Evolutionary conservation across 1,139 yeast species (phyloP).

Genomic region (Trichomonascaceae sp.): DNA sequence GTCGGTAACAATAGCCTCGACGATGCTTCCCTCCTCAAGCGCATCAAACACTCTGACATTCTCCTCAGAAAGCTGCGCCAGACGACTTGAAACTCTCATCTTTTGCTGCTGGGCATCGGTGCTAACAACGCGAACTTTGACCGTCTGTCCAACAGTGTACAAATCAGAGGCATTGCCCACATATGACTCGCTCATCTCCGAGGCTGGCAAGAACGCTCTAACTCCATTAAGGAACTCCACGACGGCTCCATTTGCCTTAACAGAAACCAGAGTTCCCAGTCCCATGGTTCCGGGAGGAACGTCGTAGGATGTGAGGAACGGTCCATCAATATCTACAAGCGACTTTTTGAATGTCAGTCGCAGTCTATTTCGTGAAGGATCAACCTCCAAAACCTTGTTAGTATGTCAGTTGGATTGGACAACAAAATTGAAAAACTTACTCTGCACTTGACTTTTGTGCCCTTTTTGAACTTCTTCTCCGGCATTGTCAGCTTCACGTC

Average conservation of each 20-base stretch:
- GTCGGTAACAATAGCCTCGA: conserved; percentile 53
- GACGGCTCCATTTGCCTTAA: conserved; percentile 67
- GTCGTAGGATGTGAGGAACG: conserved; percentile 40
- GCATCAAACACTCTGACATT: conserved; percentile 30
- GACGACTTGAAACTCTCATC: conserved; percentile 61
- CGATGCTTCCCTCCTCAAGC: conserved; percentile 50
- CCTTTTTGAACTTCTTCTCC: conserved; percentile 80
- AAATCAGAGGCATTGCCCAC: conserved; percentile 68
- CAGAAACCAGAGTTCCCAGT: conserved; percentile 60
- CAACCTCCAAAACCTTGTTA: conserved; percentile 26
- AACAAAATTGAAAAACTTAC: conserved; percentile 16
- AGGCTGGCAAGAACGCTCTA: conserved; percentile 69
- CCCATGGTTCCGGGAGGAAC: conserved; percentile 50
- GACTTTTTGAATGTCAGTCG: conserved; percentile 72
- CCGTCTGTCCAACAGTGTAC: conserved; percentile 74
- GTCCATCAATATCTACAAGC: conserved; percentile 54
- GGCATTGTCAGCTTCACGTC: conserved; percentile 80
- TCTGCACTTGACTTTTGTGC: conserved; percentile 68
- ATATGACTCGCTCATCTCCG: conserved; percentile 83
- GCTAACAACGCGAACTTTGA: conserved; percentile 50
- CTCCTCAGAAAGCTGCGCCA: conserved; percentile 37
- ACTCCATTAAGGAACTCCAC: conserved; percentile 72
- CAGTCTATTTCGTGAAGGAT: conserved; percentile 32
- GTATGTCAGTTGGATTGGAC: conserved; percentile 1
- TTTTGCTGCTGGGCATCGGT: conserved; percentile 44